Percentiles rank a stretch among this genome's conserved stretches.
phyloP scores from a whole-genome alignment of 805 yeast species.

The Cyberlindnera nakhonratchasimensis region DNA sequence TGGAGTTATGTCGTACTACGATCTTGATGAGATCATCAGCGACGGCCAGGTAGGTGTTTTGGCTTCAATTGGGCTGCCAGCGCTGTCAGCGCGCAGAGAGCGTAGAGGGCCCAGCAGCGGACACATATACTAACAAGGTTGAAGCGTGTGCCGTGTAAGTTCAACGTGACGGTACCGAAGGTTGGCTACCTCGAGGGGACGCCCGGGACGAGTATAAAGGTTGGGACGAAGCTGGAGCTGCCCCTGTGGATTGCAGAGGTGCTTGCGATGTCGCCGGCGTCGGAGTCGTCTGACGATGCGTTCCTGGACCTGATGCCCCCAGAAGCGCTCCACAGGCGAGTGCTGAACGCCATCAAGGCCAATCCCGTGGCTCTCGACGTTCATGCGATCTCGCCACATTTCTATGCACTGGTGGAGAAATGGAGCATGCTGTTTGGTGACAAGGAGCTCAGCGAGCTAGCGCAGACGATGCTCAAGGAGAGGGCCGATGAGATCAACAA shows the following conservation, averaged over 20 bases:
- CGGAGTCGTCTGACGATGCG: conserved; percentile 35
- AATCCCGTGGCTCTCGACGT: conserved; percentile 65
- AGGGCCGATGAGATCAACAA: conserved; percentile 73
- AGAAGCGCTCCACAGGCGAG: conserved; percentile 57
- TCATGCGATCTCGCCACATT: conserved; percentile 62
- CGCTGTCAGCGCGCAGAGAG: too few species aligned
- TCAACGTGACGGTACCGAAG: conserved; percentile 76
- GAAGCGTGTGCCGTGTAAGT: conserved; percentile 74
- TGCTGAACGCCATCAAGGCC: conserved; percentile 78
- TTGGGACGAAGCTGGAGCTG: conserved; percentile 65
- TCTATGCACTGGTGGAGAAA: conserved; percentile 63
- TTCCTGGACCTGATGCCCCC: conserved; percentile 73
- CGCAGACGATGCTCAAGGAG: conserved; percentile 49
- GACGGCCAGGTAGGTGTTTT: conserved; percentile 47
- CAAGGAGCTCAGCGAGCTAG: conserved; percentile 51
- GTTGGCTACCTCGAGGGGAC: conserved; percentile 84
- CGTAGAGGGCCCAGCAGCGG: too few species aligned
- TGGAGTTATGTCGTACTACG: conserved; percentile 47
- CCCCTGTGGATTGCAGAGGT: conserved; percentile 90
- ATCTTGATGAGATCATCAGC: conserved; percentile 71
- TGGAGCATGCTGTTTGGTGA: conserved; percentile 78
- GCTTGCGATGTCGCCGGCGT: conserved; percentile 49
- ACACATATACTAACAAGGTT: conserved; percentile 5
- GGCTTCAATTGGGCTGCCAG: background rate
- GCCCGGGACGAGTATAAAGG: conserved; percentile 55